phyloP scores from a whole-genome alignment of 371 early-diverging fungal species.

The Mortierella sp. region DNA sequence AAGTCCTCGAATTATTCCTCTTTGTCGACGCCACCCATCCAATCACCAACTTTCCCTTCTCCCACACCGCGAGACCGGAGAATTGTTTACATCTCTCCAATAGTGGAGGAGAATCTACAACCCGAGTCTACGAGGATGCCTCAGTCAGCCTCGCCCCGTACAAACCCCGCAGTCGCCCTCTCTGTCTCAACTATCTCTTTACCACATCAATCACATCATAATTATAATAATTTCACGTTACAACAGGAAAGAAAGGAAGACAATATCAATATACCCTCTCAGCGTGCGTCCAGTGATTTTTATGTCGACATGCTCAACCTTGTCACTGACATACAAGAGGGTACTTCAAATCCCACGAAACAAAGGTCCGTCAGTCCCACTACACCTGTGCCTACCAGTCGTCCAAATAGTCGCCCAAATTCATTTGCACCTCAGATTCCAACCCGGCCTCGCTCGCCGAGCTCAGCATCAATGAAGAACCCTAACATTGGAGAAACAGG shows the following conservation, averaged over 20 bases:
- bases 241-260: not conserved
- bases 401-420: not conserved
- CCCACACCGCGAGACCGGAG: slow-evolving; percentile 7
- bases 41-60: slow-evolving; percentile 3
- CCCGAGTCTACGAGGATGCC: not conserved
- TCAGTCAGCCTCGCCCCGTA: not conserved
- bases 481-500: not conserved
- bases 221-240: not conserved
- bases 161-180: not conserved
- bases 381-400: not conserved
- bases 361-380: not conserved
- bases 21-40: slow-evolving; percentile 1
- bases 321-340: not conserved
- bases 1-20: slow-evolving; percentile 4
- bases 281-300: slow-evolving; percentile 5
- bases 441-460: slow-evolving; percentile 6
- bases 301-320: slow-evolving; percentile 21
- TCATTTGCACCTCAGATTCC: slow-evolving; percentile 11
- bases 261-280: not conserved
- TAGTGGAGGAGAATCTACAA: not conserved
- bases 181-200: not conserved
- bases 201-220: not conserved
- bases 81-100: not conserved
- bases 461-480: not conserved
- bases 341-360: not conserved